Conservation (phyloP, 1,284 basidiomycete genomes). For the Wallemia mellicola region DNA sequence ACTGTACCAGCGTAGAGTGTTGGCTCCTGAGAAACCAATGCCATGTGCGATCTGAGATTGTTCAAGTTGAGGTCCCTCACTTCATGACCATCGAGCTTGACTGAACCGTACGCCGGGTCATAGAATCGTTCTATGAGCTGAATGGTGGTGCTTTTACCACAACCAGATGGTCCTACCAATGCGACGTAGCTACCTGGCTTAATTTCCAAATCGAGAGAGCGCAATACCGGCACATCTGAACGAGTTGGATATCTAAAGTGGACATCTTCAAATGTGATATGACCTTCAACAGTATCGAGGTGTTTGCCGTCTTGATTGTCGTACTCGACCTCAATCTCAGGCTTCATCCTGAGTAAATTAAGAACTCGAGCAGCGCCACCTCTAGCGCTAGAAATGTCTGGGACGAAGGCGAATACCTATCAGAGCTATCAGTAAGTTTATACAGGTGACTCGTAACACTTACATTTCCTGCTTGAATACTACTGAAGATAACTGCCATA, state of each 20-base stretch:
- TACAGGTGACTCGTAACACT: no score
- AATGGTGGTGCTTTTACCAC: slow-evolving; percentile 29
- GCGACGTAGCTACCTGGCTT: slow-evolving; percentile 57
- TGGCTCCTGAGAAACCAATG: slow-evolving; percentile 80
- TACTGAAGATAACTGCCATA: slow-evolving; percentile 3
- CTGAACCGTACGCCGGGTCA: slow-evolving; percentile 38
- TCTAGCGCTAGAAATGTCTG: slow-evolving; percentile 14
- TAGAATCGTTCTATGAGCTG: slow-evolving; percentile 73
- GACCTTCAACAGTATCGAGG: slow-evolving; percentile 25
- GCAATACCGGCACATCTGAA: slow-evolving; percentile 53
- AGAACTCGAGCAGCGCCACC: slow-evolving; percentile 13
- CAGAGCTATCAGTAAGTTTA: slow-evolving; percentile 1
- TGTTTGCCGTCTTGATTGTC: slow-evolving; percentile 2
- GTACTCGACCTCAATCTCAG: slow-evolving; percentile 7
- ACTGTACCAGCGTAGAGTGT: slow-evolving; percentile 34
- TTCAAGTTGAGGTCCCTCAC: slow-evolving; percentile 52
- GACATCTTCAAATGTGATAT: slow-evolving; percentile 44
- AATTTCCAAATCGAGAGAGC: slow-evolving; percentile 44
- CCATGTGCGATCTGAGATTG: slow-evolving; percentile 52
- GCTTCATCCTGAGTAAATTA: slow-evolving; percentile 11
- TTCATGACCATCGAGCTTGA: slow-evolving; percentile 41
- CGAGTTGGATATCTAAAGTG: slow-evolving; percentile 88
- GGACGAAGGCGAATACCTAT: slow-evolving; percentile 11
- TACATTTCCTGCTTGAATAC: slow-evolving; percentile 9
- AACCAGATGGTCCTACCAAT: slow-evolving; percentile 7